Evolutionary conservation across 169 alveolate genomes (phyloP).

Genomic region (Plasmodium inui): DNA sequence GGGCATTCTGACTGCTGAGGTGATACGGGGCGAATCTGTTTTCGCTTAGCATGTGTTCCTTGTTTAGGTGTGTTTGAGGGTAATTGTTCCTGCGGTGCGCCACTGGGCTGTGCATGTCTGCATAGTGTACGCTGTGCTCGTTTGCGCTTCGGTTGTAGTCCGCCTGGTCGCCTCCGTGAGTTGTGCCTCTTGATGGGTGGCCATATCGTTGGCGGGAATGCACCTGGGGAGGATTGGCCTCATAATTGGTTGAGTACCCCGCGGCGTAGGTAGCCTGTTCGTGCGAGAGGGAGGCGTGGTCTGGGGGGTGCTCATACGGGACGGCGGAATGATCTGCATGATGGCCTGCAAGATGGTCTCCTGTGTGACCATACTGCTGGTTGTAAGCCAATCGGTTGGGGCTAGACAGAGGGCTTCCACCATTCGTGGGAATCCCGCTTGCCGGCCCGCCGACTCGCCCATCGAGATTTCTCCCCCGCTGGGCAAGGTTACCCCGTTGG

Average conservation of each 20-base stretch:
- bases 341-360: background rate
- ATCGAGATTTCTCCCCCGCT: background rate
- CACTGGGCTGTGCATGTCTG: background rate
- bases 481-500: background rate
- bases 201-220: conserved; percentile 6
- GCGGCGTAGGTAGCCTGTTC: background rate
- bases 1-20: background rate
- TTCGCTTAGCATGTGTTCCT: conserved; percentile 10
- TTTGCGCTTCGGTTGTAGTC: background rate
- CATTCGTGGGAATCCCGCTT: background rate
- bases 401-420: background rate
- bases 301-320: background rate
- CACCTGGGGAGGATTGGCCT: background rate
- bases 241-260: background rate
- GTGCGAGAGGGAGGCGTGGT: background rate
- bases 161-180: background rate
- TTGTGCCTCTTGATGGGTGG: background rate
- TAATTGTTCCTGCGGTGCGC: conserved; percentile 24
- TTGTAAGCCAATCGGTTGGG: background rate
- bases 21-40: background rate
- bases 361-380: background rate
- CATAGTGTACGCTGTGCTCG: background rate
- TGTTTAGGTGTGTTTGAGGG: background rate
- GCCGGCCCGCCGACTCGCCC: background rate
- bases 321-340: background rate